Percentiles rank a stretch among this genome's conserved stretches.
phyloP scores from a whole-genome alignment of 1,284 basidiomycete species.

The Coniferiporia weirii region DNA sequence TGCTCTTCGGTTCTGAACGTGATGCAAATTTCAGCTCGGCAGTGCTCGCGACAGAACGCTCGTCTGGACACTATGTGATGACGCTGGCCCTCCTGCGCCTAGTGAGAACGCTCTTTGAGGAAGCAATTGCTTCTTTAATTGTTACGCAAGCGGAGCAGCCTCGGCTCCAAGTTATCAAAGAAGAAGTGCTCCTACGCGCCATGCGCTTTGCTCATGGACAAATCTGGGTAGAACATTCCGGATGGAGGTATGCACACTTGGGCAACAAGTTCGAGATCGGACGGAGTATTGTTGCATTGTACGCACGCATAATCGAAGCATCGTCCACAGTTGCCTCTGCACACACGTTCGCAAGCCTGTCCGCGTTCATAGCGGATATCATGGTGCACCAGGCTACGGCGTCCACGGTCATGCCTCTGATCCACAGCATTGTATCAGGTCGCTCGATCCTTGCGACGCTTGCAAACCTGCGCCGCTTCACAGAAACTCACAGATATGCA shows the following conservation, averaged over 20 bases:
- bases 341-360: conserved; percentile 52
- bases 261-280: conserved; percentile 81
- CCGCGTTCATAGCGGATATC: conserved; percentile 58
- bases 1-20: conserved; percentile 66
- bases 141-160: conserved; percentile 49
- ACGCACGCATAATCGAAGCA: conserved; percentile 60
- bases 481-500: conserved; percentile 66
- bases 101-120: conserved; percentile 69
- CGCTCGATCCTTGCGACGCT: conserved; percentile 54
- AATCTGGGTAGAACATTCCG: conserved; percentile 79
- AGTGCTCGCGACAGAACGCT: conserved; percentile 68
- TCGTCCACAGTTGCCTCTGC: conserved; percentile 48
- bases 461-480: conserved; percentile 55
- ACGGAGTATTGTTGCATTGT: conserved; percentile 58
- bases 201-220: conserved; percentile 74
- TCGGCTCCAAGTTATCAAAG: conserved; percentile 66
- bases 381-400: conserved; percentile 67
- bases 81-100: conserved; percentile 73
- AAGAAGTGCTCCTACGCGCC: conserved; percentile 75
- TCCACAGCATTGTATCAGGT: conserved; percentile 61
- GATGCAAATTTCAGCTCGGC: conserved; percentile 51
- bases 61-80: conserved; percentile 74
- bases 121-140: conserved; percentile 58
- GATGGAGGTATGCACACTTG: conserved; percentile 77
- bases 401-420: conserved; percentile 70